These are phyloP conservation scores for Crassisporium funariophilum DNA, from an alignment of 768 basidiomycete species.

Conservation along the genomic window DNA sequence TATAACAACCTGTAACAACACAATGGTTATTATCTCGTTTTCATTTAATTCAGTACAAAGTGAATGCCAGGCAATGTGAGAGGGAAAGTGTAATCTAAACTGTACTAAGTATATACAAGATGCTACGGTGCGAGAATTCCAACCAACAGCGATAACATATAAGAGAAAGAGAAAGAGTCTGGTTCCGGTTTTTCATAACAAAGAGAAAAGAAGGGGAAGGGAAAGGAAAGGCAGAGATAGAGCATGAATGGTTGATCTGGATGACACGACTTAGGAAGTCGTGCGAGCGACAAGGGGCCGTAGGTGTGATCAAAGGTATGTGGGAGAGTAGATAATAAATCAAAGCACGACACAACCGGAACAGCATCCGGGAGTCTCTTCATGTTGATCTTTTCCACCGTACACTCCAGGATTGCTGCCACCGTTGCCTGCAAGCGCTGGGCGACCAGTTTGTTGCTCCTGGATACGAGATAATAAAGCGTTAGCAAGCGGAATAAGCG, in stretches of 20 bases:
- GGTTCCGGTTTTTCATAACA: constrained; percentile 16
- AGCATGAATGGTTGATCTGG: constrained; percentile 24
- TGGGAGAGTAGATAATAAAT: constrained; percentile 17
- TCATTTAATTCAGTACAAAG: constrained; percentile 5
- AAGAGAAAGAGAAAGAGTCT: no score
- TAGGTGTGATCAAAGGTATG: constrained; percentile 17
- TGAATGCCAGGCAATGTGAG: constrained; percentile 1
- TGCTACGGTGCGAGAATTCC: constrained; percentile 20
- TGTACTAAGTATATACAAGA: constrained; percentile 22
- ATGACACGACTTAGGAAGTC: constrained; percentile 13
- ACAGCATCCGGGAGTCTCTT: constrained; percentile 65
- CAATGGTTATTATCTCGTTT: constrained; percentile 3
- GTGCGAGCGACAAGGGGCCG: constrained; percentile 11
- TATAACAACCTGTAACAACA: background rate
- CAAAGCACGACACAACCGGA: constrained; percentile 66
- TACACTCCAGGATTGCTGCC: constrained; percentile 51
- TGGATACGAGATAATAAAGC: constrained; percentile 27
- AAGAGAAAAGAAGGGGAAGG: constrained; percentile 13
- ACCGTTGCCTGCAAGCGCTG: constrained; percentile 48
- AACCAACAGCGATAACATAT: constrained; percentile 10
- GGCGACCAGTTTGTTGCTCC: constrained; percentile 82
- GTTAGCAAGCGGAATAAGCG: no score
- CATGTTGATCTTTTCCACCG: constrained; percentile 51
- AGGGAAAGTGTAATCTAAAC: constrained; percentile 16
- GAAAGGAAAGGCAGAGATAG: constrained; percentile 26